Percentiles rank a stretch among this genome's conserved stretches.
phyloP scores from a whole-genome alignment of 352 stramenopile species.

The Phytophthora europaea region DNA sequence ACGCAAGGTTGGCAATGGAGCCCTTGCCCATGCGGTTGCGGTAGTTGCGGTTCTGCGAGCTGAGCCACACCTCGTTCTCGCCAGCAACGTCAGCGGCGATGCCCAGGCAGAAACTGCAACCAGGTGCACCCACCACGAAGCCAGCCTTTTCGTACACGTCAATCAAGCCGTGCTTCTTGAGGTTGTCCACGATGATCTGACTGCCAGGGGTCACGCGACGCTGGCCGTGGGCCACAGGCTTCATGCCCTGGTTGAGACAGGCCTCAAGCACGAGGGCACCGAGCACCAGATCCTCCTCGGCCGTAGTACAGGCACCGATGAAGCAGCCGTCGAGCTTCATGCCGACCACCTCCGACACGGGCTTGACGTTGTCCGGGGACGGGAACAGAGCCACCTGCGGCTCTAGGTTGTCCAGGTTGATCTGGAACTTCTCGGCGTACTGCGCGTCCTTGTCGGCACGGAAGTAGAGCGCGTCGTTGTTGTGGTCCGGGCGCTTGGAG shows the following conservation, averaged over 20 bases:
- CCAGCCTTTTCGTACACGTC: slow-evolving; percentile 85
- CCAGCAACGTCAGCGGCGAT: slow-evolving; percentile 86
- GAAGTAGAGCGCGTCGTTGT: slow-evolving; percentile 86
- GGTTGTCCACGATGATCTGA: slow-evolving; percentile 84
- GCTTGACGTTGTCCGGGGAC: slow-evolving; percentile 84
- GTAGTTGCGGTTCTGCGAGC: slow-evolving; percentile 89
- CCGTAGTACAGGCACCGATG: slow-evolving; percentile 87
- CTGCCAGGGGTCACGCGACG: slow-evolving; percentile 84
- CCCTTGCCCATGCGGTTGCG: slow-evolving; percentile 89
- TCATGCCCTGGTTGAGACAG: slow-evolving; percentile 78
- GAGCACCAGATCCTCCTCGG: slow-evolving; percentile 85
- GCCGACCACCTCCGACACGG: slow-evolving; percentile 67
- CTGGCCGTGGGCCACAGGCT: slow-evolving; percentile 61
- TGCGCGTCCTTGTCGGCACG: slow-evolving; percentile 76
- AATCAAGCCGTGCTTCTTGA: slow-evolving; percentile 80
- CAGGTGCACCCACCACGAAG: slow-evolving; percentile 80
- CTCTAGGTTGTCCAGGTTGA: slow-evolving; percentile 73
- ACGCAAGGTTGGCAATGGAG: slow-evolving; percentile 85
- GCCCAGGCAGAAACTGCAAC: slow-evolving; percentile 85
- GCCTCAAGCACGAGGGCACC: slow-evolving; percentile 82
- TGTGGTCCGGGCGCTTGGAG: slow-evolving; percentile 75
- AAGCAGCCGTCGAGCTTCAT: slow-evolving; percentile 90
- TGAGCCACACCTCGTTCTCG: slow-evolving; percentile 89
- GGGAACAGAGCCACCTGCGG: slow-evolving; percentile 84
- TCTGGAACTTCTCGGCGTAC: slow-evolving; percentile 83